Evolutionary conservation across 768 basidiomycete genomes (phyloP), one percentile per base, ranked within the genome.

Genomic region (Calocybe indica): DNA sequence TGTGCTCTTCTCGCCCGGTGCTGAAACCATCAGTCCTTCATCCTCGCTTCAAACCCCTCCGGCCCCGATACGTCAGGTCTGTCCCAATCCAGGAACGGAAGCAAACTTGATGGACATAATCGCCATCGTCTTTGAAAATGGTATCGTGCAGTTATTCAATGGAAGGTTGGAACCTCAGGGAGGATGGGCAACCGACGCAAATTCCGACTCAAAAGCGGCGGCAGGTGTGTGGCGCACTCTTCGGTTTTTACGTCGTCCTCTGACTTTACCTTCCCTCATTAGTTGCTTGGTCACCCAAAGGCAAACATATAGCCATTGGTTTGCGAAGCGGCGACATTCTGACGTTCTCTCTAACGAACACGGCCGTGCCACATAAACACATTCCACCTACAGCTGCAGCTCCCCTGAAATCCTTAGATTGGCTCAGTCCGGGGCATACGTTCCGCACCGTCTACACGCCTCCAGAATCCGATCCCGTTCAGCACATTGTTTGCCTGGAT

Each of bases 281-380:
- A 91, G 89, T 84, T 7, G 78, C 85, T 9, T 92, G 89, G 88
- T 91, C 88, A 3, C 85, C 88, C 1, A 89, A 88, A 61, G 89
- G 88, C 39, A 92, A 88, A 59, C 88, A 91, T 47, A 70, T 92
- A 37, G 87, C 86, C 1, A 76, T 92, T 40, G 89, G 84, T 15
- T 65, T 89, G 11, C 76, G 76, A 53, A 74, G 71, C 13, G 88
- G 88, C 2, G 83, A 85, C 46, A 82, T 91, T 35, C 60, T 87
- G 37, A 81, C 85, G 0, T 90, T 80, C 59, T 71, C 75, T 35
- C 73, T 83, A 15, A 69, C 69, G 8, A 78, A 79, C 47, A 78
- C 78, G 7, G 65, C 74, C 5, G 64, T 68, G 2, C 71, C 73
- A 5, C 79, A 86, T 57, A 79, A 74, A 43, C 76, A 80, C 52